Evolutionary conservation across 768 basidiomycete genomes (phyloP).

Genomic region (Boletus tylopilopsis): DNA sequence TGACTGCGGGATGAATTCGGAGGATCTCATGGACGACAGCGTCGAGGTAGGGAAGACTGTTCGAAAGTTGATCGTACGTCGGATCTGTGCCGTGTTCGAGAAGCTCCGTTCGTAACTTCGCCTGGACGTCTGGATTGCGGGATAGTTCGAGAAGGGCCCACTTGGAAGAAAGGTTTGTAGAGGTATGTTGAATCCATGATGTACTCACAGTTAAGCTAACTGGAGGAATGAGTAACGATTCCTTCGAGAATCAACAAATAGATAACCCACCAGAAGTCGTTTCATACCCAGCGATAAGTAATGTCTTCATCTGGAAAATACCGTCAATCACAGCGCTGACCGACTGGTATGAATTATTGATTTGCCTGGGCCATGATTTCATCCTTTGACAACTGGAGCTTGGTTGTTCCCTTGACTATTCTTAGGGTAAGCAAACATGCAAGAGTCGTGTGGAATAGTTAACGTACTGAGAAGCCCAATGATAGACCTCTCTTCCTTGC

Average conservation of each 20-base stretch:
- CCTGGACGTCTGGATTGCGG: conserved; percentile 42
- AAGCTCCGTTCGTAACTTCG: conserved; percentile 48
- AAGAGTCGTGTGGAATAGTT: conserved; percentile 16
- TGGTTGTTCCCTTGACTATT: conserved; percentile 34
- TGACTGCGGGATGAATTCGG: conserved; percentile 39
- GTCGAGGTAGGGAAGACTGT: conserved; percentile 51
- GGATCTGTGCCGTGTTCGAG: conserved; percentile 42
- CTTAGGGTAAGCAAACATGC: not conserved
- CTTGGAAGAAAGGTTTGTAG: conserved; percentile 17
- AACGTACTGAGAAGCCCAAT: conserved; percentile 24
- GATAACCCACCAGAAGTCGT: conserved; percentile 22
- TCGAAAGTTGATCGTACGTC: conserved; percentile 49
- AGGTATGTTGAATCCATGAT: not conserved
- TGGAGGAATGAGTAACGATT: not conserved
- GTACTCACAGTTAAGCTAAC: conserved; percentile 15
- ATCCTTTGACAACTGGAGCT: conserved; percentile 22
- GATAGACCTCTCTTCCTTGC: conserved; percentile 23
- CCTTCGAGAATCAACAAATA: not conserved
- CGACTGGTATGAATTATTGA: not conserved
- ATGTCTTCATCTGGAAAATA: conserved; percentile 11
- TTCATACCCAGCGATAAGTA: conserved; percentile 22
- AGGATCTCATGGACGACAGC: conserved; percentile 45
- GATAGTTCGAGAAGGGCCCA: conserved; percentile 60
- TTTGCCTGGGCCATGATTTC: conserved; percentile 30
- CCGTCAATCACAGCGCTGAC: not conserved